Evolutionary conservation across 345 rosid genomes (phyloP).

Genomic region (Conringia planisiliqua): DNA sequence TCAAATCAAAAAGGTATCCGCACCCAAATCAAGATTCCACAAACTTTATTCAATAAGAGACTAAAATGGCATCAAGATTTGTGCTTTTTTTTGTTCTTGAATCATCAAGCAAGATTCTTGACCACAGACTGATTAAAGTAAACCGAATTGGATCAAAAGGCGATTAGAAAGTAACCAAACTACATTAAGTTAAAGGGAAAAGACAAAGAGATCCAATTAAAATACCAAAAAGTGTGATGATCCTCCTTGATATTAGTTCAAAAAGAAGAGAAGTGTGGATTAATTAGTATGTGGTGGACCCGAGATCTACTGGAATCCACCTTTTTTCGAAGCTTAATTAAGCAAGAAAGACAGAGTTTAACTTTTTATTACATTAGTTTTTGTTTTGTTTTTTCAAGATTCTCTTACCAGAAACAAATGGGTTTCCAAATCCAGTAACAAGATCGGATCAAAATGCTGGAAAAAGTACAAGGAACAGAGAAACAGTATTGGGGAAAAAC

Average conservation of each 20-base stretch:
- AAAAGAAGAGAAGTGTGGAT: slow-evolving; percentile 4
- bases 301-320: slow-evolving; percentile 13
- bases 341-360: slow-evolving; percentile 17
- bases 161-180: neutral
- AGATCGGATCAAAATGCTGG: slow-evolving; percentile 9
- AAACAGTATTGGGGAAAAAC: neutral
- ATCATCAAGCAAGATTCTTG: slow-evolving; percentile 15
- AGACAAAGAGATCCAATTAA: slow-evolving; percentile 25
- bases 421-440: slow-evolving; percentile 9
- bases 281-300: slow-evolving; percentile 28
- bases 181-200: neutral
- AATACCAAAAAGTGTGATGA: slow-evolving; percentile 26
- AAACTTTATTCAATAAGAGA: neutral
- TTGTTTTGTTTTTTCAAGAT: neutral
- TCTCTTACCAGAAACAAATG: slow-evolving; percentile 26
- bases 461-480: neutral
- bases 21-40: slow-evolving; percentile 8
- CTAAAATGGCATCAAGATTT: neutral
- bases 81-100: neutral
- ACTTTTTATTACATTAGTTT: slow-evolving; percentile 6
- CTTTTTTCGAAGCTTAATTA: neutral
- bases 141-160: neutral
- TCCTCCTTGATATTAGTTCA: neutral
- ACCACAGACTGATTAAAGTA: slow-evolving; percentile 2
- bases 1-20: slow-evolving; percentile 1